A percentile compares a stretch with the other conserved stretches of the same genome.
Evolutionary conservation across 208 protist genomes (phyloP).

Genomic region (Leishmania gerbilli): DNA sequence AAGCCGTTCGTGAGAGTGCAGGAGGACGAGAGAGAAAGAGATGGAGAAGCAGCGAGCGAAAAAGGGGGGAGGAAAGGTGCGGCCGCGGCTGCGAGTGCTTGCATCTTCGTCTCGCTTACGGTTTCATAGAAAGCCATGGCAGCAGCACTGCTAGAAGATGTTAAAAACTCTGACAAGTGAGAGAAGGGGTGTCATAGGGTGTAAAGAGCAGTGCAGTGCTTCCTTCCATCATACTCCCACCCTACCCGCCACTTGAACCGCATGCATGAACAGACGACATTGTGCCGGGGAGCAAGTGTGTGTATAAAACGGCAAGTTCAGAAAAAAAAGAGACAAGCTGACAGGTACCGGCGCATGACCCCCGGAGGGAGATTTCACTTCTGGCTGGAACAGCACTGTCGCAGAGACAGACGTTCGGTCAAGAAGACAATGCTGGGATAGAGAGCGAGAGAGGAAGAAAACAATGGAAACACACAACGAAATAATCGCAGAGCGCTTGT

Average conservation of each 20-base stretch:
- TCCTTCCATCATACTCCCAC: background rate
- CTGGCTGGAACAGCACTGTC: too few relatives aligned
- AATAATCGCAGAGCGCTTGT: background rate
- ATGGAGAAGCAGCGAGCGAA: background rate
- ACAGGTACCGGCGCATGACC: background rate
- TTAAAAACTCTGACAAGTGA: background rate
- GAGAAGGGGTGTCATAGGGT: background rate
- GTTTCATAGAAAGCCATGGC: background rate
- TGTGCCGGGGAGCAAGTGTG: background rate
- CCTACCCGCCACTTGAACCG: background rate
- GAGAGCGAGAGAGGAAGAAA: background rate
- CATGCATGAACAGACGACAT: background rate
- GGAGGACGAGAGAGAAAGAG: background rate
- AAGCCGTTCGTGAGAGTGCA: too few relatives aligned
- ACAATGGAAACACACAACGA: background rate
- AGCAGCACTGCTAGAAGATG: background rate
- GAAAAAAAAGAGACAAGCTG: conserved; percentile 6
- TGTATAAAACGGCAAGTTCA: background rate
- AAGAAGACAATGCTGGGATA: background rate
- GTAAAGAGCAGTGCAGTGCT: background rate
- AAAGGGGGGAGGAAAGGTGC: background rate
- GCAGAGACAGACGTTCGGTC: background rate
- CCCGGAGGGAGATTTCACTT: too few relatives aligned
- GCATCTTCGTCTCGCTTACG: background rate
- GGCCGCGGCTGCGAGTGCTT: background rate